These are phyloP conservation scores for Candida orba DNA, from an alignment of 805 yeast genomes.

Conservation along the genomic window DNA sequence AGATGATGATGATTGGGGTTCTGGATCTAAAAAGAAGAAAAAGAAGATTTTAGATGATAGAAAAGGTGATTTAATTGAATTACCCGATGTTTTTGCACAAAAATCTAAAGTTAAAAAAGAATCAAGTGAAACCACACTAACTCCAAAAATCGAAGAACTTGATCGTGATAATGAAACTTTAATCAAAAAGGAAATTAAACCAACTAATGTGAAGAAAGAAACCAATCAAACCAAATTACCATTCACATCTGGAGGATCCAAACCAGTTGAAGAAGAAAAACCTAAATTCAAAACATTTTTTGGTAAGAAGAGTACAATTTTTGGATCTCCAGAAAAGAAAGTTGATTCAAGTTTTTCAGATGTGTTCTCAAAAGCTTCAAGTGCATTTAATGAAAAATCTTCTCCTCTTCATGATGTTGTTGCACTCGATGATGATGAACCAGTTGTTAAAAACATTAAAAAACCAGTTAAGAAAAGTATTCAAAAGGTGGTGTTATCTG, in stretches of 20 bases:
- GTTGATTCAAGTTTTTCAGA: constrained; percentile 3
- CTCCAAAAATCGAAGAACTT: constrained; percentile 17
- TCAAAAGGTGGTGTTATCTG: neutral
- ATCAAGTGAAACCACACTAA: neutral
- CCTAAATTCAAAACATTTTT: constrained; percentile 29
- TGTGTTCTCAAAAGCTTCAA: constrained; percentile 6
- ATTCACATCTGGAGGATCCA: constrained; percentile 7
- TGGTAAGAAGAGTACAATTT: constrained; percentile 25
- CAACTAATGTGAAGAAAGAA: neutral
- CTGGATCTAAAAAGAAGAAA: constrained; percentile 11
- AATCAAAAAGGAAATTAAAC: neutral
- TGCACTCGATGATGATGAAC: neutral
- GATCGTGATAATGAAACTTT: neutral
- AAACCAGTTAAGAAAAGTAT: neutral
- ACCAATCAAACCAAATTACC: constrained; percentile 4
- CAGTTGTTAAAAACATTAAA: neutral
- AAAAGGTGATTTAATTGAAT: constrained; percentile 18
- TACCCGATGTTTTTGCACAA: constrained; percentile 22
- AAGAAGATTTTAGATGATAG: constrained; percentile 14
- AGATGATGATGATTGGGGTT: constrained; percentile 18
- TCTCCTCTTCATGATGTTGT: neutral
- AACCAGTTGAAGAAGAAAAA: constrained; percentile 11
- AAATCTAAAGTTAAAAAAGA: constrained; percentile 19
- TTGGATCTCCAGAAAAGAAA: constrained; percentile 21
- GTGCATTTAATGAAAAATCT: constrained; percentile 4